Evolutionary conservation across 345 rosid genomes (phyloP).

Genomic region (Diplotaxis tenuifolia): DNA sequence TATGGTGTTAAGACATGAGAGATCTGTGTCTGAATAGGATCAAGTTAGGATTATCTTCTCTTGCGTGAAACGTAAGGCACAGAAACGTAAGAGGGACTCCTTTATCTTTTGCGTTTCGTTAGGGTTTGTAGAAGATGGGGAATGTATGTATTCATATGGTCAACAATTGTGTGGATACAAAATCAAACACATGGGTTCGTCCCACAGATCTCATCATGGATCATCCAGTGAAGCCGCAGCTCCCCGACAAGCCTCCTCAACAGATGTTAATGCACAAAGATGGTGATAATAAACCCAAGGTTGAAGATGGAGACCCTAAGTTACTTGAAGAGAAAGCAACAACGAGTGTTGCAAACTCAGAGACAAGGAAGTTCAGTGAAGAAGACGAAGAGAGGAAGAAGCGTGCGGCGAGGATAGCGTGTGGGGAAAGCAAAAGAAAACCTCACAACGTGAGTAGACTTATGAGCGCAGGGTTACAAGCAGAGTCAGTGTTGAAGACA

Average conservation of each 20-base stretch:
- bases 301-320: conserved; percentile 21
- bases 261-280: conserved; percentile 47
- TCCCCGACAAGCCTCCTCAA: conserved; percentile 30
- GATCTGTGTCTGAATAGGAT: conserved; percentile 24
- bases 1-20: conserved; percentile 12
- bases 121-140: conserved; percentile 54
- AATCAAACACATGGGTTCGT: conserved; percentile 43
- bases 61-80: conserved; percentile 40
- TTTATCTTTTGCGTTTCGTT: background rate
- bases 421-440: conserved; percentile 30
- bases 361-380: conserved; percentile 21
- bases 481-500: conserved; percentile 53
- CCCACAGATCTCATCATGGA: conserved; percentile 41
- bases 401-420: conserved; percentile 10
- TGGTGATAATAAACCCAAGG: conserved; percentile 27
- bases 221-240: conserved; percentile 32
- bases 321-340: conserved; percentile 16
- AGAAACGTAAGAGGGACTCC: background rate
- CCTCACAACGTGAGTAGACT: conserved; percentile 55
- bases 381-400: conserved; percentile 14
- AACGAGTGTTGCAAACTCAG: conserved; percentile 16
- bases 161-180: conserved; percentile 46
- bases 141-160: conserved; percentile 45
- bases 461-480: conserved; percentile 55
- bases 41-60: conserved; percentile 9